phyloP scores from a whole-genome alignment of 1,139 yeast species.

The Yamadazyma jaroonii region DNA sequence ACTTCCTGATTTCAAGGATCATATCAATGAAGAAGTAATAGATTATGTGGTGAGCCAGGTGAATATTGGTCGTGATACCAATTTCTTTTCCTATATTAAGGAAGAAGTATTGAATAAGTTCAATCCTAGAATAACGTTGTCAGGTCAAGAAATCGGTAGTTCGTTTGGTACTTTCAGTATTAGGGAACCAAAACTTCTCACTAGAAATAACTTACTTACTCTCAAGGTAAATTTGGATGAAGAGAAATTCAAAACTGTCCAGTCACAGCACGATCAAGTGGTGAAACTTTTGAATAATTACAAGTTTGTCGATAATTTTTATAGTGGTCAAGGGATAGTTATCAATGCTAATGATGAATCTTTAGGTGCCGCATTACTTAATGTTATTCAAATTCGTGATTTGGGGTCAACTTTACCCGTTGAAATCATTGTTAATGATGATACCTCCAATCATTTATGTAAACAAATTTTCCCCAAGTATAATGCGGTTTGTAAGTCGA shows the following conservation, averaged over 20 bases:
- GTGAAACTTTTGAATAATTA: constrained; percentile 23
- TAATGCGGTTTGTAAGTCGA: constrained; percentile 30
- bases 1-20: constrained; percentile 11
- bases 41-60: constrained; percentile 13
- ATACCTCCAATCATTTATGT: constrained; percentile 27
- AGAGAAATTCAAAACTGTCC: constrained; percentile 21
- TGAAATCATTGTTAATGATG: constrained; percentile 29
- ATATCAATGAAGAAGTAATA: constrained; percentile 12
- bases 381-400: constrained; percentile 32
- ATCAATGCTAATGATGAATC: constrained; percentile 27
- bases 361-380: constrained; percentile 28
- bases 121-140: constrained; percentile 22
- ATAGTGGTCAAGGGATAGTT: constrained; percentile 36
- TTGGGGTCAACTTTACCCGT: constrained; percentile 34
- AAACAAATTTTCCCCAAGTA: constrained; percentile 27
- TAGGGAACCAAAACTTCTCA: constrained; percentile 15
- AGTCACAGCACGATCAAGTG: constrained; percentile 23
- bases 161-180: constrained; percentile 18
- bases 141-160: constrained; percentile 21
- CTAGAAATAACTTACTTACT: constrained; percentile 17
- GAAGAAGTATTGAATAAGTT: constrained; percentile 17
- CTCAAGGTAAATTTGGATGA: constrained; percentile 19
- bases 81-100: constrained; percentile 10
- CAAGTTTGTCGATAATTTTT: constrained; percentile 21
- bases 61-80: constrained; percentile 13